These are phyloP conservation scores for Mortierella polycephala DNA, from an alignment of 371 early-diverging fungal genomes.

Conservation along the genomic window DNA sequence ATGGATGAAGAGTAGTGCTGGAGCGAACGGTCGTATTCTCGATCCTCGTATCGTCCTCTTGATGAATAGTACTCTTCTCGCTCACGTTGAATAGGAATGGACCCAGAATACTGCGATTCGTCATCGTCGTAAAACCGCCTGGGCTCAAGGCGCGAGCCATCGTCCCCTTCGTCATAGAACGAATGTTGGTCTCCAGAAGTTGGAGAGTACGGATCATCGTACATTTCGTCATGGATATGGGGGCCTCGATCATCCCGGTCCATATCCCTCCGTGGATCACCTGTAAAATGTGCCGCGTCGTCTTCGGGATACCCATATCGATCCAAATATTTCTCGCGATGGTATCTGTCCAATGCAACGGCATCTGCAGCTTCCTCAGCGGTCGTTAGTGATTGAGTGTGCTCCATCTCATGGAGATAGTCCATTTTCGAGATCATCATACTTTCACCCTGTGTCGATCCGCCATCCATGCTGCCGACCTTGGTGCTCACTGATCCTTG, in stretches of 20 bases:
- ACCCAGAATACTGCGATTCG: conserved; percentile 43
- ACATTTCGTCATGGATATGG: conserved; percentile 16
- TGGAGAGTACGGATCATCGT: conserved; percentile 43
- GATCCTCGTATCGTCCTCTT: conserved; percentile 29
- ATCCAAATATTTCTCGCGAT: conserved; percentile 13
- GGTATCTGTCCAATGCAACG: conserved; percentile 27
- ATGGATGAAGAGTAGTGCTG: conserved; percentile 37
- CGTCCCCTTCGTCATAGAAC: conserved; percentile 42
- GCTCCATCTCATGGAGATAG: conserved; percentile 19
- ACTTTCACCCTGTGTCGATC: conserved; percentile 13
- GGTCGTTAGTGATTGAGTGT: not conserved
- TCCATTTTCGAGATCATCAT: conserved; percentile 6
- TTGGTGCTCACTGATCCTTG: conserved; percentile 39
- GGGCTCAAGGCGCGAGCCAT: conserved; percentile 11
- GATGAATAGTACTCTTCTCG: conserved; percentile 21
- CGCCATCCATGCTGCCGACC: conserved; percentile 29
- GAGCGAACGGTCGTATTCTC: conserved; percentile 34
- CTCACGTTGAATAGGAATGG: conserved; percentile 21
- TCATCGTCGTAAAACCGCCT: conserved; percentile 40
- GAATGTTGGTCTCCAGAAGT: conserved; percentile 26
- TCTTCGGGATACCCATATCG: conserved; percentile 27
- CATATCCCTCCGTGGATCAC: conserved; percentile 7
- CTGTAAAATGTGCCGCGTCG: conserved; percentile 2
- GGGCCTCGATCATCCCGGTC: conserved; percentile 11
- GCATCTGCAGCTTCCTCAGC: conserved; percentile 21